Evolutionary conservation across 305 asterid species (phyloP).

Genomic region (Fraxinus xanthoxyloides): DNA sequence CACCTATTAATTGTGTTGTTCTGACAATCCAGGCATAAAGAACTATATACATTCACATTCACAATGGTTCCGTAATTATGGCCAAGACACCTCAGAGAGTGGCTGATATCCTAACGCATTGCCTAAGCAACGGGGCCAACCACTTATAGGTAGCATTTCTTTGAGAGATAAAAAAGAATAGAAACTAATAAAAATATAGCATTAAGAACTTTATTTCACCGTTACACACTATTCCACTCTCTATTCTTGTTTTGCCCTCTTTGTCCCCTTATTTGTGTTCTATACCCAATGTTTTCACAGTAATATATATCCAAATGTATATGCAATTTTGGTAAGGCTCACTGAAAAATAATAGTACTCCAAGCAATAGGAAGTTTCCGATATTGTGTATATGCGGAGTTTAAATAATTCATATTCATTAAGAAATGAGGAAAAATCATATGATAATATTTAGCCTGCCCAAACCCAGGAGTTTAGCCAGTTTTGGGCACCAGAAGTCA

Average conservation of each 20-base stretch:
- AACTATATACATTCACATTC: neutral
- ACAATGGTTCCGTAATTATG: neutral
- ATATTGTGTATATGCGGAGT: neutral
- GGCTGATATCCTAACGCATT: neutral
- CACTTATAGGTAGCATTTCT: neutral
- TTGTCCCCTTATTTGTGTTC: neutral
- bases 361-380: neutral
- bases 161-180: neutral
- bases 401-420: neutral
- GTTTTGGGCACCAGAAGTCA: neutral
- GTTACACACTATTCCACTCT: neutral
- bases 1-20: neutral
- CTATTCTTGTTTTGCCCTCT: neutral
- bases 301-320: neutral
- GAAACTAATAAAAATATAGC: neutral
- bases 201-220: neutral
- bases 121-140: neutral
- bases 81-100: neutral
- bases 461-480: neutral
- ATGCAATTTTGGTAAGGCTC: neutral
- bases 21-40: neutral
- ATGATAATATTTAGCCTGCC: neutral
- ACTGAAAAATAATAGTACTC: neutral
- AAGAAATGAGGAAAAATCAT: neutral
- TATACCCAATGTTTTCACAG: neutral